Evolutionary conservation across 306 rosid species (phyloP).

Genomic region (Dalbergia cochinchinensis): DNA sequence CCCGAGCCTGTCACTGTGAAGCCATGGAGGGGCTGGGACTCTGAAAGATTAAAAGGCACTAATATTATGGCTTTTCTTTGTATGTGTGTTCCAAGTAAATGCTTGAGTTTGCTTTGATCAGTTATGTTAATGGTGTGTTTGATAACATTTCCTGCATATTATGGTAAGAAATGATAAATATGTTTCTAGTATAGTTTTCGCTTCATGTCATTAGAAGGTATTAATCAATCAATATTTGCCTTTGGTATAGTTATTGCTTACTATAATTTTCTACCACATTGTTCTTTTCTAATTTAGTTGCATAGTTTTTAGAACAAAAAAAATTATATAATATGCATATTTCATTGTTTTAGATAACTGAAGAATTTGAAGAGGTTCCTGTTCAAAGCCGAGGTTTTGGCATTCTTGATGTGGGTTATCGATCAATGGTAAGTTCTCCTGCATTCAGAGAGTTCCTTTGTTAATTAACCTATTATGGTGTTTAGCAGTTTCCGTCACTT

Average conservation of each 20-base stretch:
- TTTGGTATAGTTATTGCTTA: no score
- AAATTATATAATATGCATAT: not conserved
- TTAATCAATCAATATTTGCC: no score
- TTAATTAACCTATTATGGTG: conserved; percentile 28
- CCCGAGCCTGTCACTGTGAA: no score
- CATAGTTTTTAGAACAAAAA: conserved; percentile 37
- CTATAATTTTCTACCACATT: not conserved
- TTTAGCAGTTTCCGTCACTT: not conserved
- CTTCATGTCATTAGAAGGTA: not conserved
- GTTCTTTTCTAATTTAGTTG: conserved; percentile 30
- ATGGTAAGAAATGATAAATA: no score
- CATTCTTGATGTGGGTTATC: conserved; percentile 95
- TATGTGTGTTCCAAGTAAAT: no score
- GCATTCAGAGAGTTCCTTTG: conserved; percentile 29
- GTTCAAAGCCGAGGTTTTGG: conserved; percentile 99
- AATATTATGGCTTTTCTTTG: no score
- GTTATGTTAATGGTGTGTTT: no score
- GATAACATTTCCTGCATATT: no score
- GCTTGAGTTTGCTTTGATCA: no score
- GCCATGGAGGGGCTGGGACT: no score
- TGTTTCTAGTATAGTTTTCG: no score
- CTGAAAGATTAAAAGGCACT: no score
- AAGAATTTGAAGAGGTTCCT: conserved; percentile 92
- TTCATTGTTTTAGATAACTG: conserved; percentile 71
- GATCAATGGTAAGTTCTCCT: conserved; percentile 69